Evolutionary conservation across 345 rosid species (phyloP).

Genomic region (Leavenworthia alabamica): DNA sequence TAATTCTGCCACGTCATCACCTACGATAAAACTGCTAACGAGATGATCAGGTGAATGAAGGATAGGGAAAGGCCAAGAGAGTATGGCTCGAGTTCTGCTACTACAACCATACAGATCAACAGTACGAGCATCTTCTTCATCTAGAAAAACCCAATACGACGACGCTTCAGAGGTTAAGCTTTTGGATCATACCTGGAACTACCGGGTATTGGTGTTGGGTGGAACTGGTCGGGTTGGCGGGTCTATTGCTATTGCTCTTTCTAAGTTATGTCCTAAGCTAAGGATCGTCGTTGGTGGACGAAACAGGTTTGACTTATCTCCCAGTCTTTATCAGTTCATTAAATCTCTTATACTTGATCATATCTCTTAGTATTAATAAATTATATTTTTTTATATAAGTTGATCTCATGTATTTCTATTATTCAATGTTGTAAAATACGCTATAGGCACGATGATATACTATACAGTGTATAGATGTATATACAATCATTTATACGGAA

Average conservation of each 20-base stretch:
- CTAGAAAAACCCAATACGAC: constrained; percentile 14
- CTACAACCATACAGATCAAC: constrained; percentile 15
- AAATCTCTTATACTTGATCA: too few species aligned
- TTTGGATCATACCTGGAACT: constrained; percentile 39
- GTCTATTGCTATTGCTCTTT: constrained; percentile 81
- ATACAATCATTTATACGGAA: too few species aligned
- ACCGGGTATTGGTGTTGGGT: constrained; percentile 74
- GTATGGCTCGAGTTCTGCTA: constrained; percentile 29
- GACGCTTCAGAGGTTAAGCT: constrained; percentile 28
- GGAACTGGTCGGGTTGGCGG: constrained; percentile 98
- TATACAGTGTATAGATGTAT: too few species aligned
- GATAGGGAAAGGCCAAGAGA: background rate
- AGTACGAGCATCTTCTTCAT: constrained; percentile 12
- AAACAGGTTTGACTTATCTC: constrained; percentile 50
- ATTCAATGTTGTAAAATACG: too few species aligned
- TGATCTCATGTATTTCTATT: too few species aligned
- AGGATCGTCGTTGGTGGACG: constrained; percentile 63
- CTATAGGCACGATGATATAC: too few species aligned
- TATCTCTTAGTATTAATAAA: too few species aligned
- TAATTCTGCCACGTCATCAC: constrained; percentile 13
- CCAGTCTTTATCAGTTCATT: too few species aligned
- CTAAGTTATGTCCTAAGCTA: constrained; percentile 73
- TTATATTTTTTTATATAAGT: too few species aligned
- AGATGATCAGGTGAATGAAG: constrained; percentile 16
- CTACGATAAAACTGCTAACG: constrained; percentile 10